These are phyloP conservation scores for Digitaria exilis DNA, from an alignment of 202 grass and related monocot species.

Conservation along the genomic window DNA sequence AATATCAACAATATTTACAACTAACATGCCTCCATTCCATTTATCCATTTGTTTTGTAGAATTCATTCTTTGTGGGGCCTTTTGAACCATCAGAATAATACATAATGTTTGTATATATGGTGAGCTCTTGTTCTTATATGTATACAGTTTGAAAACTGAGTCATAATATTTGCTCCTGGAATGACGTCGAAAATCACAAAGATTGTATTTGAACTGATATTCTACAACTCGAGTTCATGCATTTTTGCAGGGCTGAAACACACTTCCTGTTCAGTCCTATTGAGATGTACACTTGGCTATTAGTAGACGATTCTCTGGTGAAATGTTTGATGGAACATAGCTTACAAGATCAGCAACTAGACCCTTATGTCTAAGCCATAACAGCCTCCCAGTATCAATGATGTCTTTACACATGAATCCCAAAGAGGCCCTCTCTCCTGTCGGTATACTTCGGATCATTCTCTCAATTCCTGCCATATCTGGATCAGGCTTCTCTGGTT, in stretches of 20 bases:
- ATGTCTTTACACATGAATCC: slow-evolving; percentile 94
- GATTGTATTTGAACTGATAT: background rate
- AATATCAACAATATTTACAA: slow-evolving; percentile 47
- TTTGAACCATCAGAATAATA: slow-evolving; percentile 23
- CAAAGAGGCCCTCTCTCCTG: slow-evolving; percentile 52
- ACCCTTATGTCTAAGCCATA: slow-evolving; percentile 65
- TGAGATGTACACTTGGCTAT: slow-evolving; percentile 52
- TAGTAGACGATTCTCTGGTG: slow-evolving; percentile 87
- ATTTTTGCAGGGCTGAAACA: background rate
- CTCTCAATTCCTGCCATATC: slow-evolving; percentile 42
- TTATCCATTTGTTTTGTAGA: slow-evolving; percentile 29
- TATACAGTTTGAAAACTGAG: background rate
- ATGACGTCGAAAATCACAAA: background rate
- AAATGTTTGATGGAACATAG: slow-evolving; percentile 69
- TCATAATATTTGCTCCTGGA: background rate
- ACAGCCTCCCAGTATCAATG: slow-evolving; percentile 59
- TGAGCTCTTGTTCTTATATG: background rate
- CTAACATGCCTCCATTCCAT: slow-evolving; percentile 26
- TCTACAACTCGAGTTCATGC: background rate
- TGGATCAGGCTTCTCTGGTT: slow-evolving; percentile 28
- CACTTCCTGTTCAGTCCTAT: background rate
- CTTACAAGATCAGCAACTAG: slow-evolving; percentile 65
- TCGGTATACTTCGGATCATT: slow-evolving; percentile 58
- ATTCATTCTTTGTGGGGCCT: background rate
- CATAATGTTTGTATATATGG: background rate